Evolutionary conservation across 495 filamentous ascomycete species (phyloP).

Genomic region (Trichoderma virens): DNA sequence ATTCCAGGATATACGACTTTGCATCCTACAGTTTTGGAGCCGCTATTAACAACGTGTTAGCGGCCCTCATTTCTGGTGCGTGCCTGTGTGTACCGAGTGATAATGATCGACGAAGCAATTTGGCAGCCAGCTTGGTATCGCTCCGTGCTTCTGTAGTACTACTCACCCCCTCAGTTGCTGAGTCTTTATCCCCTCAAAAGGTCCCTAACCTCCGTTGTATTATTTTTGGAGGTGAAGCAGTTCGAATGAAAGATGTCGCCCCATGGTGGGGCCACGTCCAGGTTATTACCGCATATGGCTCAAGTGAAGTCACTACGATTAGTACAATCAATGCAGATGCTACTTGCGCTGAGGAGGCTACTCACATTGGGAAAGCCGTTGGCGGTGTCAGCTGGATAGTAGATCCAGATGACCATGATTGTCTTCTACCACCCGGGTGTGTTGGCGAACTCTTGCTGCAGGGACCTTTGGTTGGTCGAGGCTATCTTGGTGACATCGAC

Average conservation of each 20-base stretch:
- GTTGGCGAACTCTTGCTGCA: slow-evolving; percentile 58
- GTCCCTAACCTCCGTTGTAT: slow-evolving; percentile 29
- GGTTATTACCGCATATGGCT: slow-evolving; percentile 52
- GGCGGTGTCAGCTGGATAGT: slow-evolving; percentile 48
- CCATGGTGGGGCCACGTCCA: slow-evolving; percentile 28
- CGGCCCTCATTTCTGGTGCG: slow-evolving; percentile 43
- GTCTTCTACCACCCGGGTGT: slow-evolving; percentile 47
- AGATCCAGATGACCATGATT: slow-evolving; percentile 42
- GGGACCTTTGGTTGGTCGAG: slow-evolving; percentile 45
- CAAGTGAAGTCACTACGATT: slow-evolving; percentile 43
- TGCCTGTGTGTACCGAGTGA: slow-evolving; percentile 58
- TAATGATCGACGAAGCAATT: slow-evolving; percentile 34
- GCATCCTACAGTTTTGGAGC: slow-evolving; percentile 44
- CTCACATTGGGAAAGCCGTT: slow-evolving; percentile 33
- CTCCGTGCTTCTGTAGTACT: slow-evolving; percentile 30
- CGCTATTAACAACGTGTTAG: slow-evolving; percentile 41
- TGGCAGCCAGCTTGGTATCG: slow-evolving; percentile 28
- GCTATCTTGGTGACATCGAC: slow-evolving; percentile 39
- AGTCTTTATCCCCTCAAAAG: slow-evolving; percentile 32
- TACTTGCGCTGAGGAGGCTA: slow-evolving; percentile 14
- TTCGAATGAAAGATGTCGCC: slow-evolving; percentile 26
- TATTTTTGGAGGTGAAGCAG: slow-evolving; percentile 34
- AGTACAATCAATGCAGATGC: slow-evolving; percentile 34
- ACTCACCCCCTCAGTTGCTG: slow-evolving; percentile 48
- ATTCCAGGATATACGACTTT: slow-evolving; percentile 40